Conservation (phyloP, 345 rosid species). For the Salix caprea region DNA sequence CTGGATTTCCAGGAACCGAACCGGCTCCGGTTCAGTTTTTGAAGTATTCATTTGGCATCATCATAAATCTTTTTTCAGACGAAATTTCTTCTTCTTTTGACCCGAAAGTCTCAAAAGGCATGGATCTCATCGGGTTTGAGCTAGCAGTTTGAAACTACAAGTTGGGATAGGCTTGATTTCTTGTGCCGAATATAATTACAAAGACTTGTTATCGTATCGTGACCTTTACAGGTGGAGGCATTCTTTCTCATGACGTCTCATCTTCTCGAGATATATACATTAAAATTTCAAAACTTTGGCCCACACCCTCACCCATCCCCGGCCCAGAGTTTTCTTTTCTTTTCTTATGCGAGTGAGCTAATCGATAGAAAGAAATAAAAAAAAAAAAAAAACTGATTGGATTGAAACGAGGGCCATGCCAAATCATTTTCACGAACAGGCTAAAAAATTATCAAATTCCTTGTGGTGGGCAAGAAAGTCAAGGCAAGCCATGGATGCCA, state of each 20-base stretch:
- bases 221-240: constrained; percentile 40
- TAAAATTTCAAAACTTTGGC: constrained; percentile 12
- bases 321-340: neutral
- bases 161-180: neutral
- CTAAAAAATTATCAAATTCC: too few species aligned
- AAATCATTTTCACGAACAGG: neutral
- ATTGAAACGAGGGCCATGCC: neutral
- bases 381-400: too few species aligned
- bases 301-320: neutral
- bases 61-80: neutral
- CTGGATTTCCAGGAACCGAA: constrained; percentile 5
- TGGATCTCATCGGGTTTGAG: neutral
- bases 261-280: neutral
- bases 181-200: constrained; percentile 5
- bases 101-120: neutral
- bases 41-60: constrained; percentile 4
- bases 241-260: constrained; percentile 18
- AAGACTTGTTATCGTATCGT: constrained; percentile 8
- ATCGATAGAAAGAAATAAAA: too few species aligned
- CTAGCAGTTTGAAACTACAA: neutral
- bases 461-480: too few species aligned
- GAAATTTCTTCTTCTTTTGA: neutral
- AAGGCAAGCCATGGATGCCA: too few species aligned
- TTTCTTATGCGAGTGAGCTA: neutral
- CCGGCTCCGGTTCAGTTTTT: neutral